phyloP scores from a whole-genome alignment of 805 yeast genomes.

The Starmera caribaea region DNA sequence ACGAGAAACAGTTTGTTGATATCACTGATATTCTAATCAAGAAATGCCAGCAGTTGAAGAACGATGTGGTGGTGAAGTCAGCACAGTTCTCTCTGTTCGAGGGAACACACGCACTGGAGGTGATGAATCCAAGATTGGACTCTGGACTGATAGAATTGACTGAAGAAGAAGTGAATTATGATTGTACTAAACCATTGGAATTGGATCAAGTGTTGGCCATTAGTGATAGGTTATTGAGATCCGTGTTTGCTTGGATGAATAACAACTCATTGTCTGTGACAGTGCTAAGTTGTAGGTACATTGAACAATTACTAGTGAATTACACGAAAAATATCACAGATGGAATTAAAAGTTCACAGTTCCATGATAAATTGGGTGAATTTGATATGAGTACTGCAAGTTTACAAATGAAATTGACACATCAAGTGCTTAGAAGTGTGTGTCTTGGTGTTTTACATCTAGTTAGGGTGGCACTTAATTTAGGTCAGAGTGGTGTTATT shows the following conservation, averaged over 20 bases:
- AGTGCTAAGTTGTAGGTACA: constrained; percentile 63
- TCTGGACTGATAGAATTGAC: constrained; percentile 54
- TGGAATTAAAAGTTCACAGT: constrained; percentile 6
- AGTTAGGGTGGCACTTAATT: constrained; percentile 34
- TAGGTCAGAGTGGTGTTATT: constrained; percentile 48
- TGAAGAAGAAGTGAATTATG: constrained; percentile 36
- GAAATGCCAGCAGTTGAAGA: constrained; percentile 28
- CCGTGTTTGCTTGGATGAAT: constrained; percentile 64
- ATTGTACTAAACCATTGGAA: constrained; percentile 27
- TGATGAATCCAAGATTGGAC: constrained; percentile 63
- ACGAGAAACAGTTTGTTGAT: constrained; percentile 28
- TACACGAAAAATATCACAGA: constrained; percentile 20
- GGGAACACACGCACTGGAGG: constrained; percentile 84
- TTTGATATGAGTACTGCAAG: constrained; percentile 1
- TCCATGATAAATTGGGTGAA: constrained; percentile 3
- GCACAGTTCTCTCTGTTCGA: constrained; percentile 59
- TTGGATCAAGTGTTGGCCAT: constrained; percentile 37
- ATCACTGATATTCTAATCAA: constrained; percentile 44
- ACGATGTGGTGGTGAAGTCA: constrained; percentile 50
- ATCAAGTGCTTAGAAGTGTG: constrained; percentile 41
- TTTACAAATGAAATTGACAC: constrained; percentile 23
- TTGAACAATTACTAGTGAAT: constrained; percentile 44
- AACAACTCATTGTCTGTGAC: constrained; percentile 72
- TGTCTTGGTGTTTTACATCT: constrained; percentile 45
- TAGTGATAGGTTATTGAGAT: constrained; percentile 41